Base-by-base conservation (phyloP, 371 early-diverging fungal genomes). In the Mucor indicus region DNA sequence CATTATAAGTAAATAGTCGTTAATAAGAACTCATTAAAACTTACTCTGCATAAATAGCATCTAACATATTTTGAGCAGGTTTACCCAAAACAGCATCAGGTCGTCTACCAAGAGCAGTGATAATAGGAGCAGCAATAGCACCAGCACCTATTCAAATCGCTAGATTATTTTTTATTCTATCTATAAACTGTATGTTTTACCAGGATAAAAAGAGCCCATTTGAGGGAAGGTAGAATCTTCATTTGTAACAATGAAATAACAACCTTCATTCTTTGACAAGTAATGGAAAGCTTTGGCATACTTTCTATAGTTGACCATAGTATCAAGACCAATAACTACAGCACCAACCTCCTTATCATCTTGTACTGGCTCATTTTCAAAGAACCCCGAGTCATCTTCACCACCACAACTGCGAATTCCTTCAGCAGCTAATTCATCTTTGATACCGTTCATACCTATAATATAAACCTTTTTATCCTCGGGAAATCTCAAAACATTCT, bases 181-280 rank as follows among this genome's bases (percentile, higher is more conserved):
- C 10, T 24, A 12, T 43, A 17, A 10, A 2, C 5, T 8, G 12
- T 9, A 5, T n/a, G 17, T 59, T 41, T 48, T 66, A 80, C 91
- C 95, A 9, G 94, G 94, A 50, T 82, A 90, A 23, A 86, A 58
- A 11, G 72, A 50, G 4, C 87, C 85, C 41, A 81, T 83, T 19
- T 85, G 64, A n/a, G 98, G 97, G 63, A 83, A 93, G 7, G 94
- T 93, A 24, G 83, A 63, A 59, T 98, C 98, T 50, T 79, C 81
- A 57, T 98, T 98, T 22, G 98, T 98, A n/a, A 94, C 84, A 29
- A 96, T 69, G 66, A 96, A 97, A 41, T 86, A 76, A 38, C 86
- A 84, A 6, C 81, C 81, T 4, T 77, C 74, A 65, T 92, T 84
- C 24, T 64, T 53, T 32, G 64, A 66, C 21, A 98, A 74, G 58